phyloP scores from a whole-genome alignment of 352 stramenopile species.

The Phytophthora cryptogea region DNA sequence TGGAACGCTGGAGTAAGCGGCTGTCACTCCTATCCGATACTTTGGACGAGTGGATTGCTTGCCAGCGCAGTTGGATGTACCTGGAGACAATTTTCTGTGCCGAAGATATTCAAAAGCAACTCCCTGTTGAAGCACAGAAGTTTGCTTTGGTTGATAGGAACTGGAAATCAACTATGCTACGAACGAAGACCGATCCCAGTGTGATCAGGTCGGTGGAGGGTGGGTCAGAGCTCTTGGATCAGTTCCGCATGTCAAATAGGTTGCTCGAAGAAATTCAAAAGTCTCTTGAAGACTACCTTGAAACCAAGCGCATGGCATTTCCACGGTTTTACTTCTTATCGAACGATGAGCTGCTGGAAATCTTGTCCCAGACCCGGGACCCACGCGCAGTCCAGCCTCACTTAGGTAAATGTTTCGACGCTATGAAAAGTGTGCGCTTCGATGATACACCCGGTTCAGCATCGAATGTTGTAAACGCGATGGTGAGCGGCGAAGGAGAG shows the following conservation, averaged over 20 bases:
- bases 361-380: constrained; percentile 90
- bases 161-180: constrained; percentile 86
- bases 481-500: constrained; percentile 89
- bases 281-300: constrained; percentile 91
- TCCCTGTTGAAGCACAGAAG: constrained; percentile 86
- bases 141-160: constrained; percentile 87
- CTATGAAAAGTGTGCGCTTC: constrained; percentile 93
- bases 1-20: constrained; percentile 91
- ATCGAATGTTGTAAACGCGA: constrained; percentile 71
- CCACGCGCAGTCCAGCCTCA: constrained; percentile 90
- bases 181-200: constrained; percentile 73
- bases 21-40: constrained; percentile 84
- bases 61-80: constrained; percentile 90
- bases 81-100: constrained; percentile 90
- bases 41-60: constrained; percentile 86
- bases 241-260: constrained; percentile 85
- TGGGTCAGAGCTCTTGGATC: constrained; percentile 73
- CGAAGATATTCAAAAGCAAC: constrained; percentile 89
- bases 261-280: constrained; percentile 93
- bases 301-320: constrained; percentile 93
- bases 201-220: constrained; percentile 81
- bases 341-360: constrained; percentile 92
- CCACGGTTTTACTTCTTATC: constrained; percentile 93
- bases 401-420: constrained; percentile 92
- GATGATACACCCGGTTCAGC: constrained; percentile 43